Evolutionary conservation across 176 grass and related monocot species (phyloP), one percentile per base, ranked within the genome.

Genomic region (Avena insularis): DNA sequence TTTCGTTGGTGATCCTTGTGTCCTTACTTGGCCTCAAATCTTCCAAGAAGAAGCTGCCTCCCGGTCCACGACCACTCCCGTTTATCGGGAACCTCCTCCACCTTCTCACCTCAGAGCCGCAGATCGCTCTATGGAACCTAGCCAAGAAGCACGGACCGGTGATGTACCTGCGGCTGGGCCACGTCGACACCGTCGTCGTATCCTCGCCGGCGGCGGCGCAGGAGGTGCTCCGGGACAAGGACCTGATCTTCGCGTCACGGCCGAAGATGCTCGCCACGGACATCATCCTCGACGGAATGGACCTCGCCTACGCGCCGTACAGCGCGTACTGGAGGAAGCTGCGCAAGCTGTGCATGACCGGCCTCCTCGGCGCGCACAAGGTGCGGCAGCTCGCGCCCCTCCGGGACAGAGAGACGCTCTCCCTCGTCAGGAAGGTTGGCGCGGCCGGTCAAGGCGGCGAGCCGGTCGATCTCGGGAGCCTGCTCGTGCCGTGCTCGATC

Each of bases 21-120:
- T 65, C 12, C 25, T 29, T 14, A 27, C 35, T 36, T 10, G 8
- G 2, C 40, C n/a, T n/a, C 31, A 58, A 8, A 33, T n/a, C 29
- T 19, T 27, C 47, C 3, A 2, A 46, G 15, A 49, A 75, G 31
- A 57, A 21, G 9, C 65, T 59, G 10, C 77, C 77, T 6, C 88
- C 88, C 0, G 88, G 88, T 3, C 88, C 88, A 90, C 67, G 83
- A 69, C 2, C 60, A 4, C 58, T 90, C 9, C 88, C 83, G 45
- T 65, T 90, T 4, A 17, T 90, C 9, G 88, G 88, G 3, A 75
- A 70, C 83, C n/a, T 90, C 38, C 82, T 82, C 88, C 88, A 82
- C 69, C 54, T 90, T 20, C 19, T 79, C 12, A 74, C 75, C 14
- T 23, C 49, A 12, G 70, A 43, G 14, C 86, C 63, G 0, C 82